Percentiles rank a stretch among this genome's conserved stretches.
These are phyloP conservation scores for Pseudozyma thailandica DNA, from an alignment of 1,284 basidiomycete species.

Conservation along the genomic window DNA sequence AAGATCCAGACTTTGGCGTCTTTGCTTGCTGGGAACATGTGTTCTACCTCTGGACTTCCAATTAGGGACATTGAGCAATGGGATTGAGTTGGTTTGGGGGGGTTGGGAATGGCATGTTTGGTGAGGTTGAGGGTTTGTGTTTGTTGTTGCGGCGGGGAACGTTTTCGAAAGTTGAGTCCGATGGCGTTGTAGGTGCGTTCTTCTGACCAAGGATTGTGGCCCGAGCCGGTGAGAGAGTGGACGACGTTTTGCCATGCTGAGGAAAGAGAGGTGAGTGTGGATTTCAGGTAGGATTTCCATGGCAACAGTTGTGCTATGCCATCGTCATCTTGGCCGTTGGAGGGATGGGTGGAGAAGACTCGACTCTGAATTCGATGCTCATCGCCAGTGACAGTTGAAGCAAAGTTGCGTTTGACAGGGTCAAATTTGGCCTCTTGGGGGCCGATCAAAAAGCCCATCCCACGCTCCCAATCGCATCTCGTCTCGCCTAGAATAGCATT, in stretches of 20 bases:
- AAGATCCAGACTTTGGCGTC: conserved; percentile 34
- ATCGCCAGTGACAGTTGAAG: neutral
- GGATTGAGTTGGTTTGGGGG: neutral
- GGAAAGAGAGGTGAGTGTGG: too few relatives aligned
- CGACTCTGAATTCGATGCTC: too few relatives aligned
- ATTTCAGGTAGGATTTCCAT: conserved; percentile 23
- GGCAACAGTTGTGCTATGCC: too few relatives aligned
- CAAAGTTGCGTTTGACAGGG: neutral
- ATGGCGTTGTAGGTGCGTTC: too few relatives aligned
- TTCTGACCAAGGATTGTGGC: too few relatives aligned
- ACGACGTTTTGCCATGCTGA: too few relatives aligned
- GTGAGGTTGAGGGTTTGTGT: neutral
- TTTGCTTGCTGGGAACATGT: conserved; percentile 26
- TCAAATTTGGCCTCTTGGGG: neutral
- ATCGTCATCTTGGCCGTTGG: too few relatives aligned
- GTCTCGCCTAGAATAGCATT: conserved; percentile 9
- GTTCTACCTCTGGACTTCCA: conserved; percentile 28
- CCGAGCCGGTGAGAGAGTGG: too few relatives aligned
- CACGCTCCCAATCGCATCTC: neutral
- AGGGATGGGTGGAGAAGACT: too few relatives aligned
- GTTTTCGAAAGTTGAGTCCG: neutral
- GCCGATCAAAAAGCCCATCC: conserved; percentile 20
- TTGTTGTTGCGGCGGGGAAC: neutral
- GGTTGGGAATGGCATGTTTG: too few relatives aligned
- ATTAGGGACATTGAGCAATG: conserved; percentile 18